Base-by-base conservation (phyloP, 1,284 basidiomycete species). In the Boletus smithii region DNA sequence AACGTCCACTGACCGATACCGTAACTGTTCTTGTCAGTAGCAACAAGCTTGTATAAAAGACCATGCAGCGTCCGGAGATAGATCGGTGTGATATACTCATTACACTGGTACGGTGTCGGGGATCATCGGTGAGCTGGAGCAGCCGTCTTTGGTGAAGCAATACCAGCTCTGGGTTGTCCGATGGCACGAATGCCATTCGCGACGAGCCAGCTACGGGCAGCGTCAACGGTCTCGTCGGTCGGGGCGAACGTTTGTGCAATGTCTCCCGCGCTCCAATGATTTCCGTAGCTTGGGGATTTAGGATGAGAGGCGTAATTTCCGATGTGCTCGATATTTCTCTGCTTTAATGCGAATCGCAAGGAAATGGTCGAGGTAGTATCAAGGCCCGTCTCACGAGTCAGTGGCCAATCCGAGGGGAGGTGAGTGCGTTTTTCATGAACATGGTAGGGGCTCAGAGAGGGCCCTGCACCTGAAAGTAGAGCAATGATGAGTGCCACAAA, bases 41-140 rank as follows among this genome's bases (percentile, higher is more conserved):
- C 60, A 6, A 63, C 29, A 3, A 74, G 75, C n/a, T 58, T 68
- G 42, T 73, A 73, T 35, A 69, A 64, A 35, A 76, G 69, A 3
- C 61, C 61, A 49, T 79, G 82, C 42, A 79, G 60, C 4, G 67
- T 68, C 20, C 72, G 66, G 34, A 77, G 57, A 53, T 76, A 80
- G 33, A 66, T 62, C 0, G 69, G 72, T 7, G 71, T 74, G 51
- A 75, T 78, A 37, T 66, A 56, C 39, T 69, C 29, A 54, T 75
- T 65, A 51, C 79, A 78, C 16, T 63, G 63, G 43, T 48, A 24
- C 58, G n/a, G n/a, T n/a, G n/a, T n/a, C n/a, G n/a, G n/a, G n/a
- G n/a, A n/a, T n/a, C n/a, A n/a, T n/a, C n/a, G n/a, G n/a, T n/a
- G n/a, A n/a, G n/a, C n/a, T n/a, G n/a, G n/a, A n/a, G n/a, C 64